These are phyloP conservation scores for Glaciozyma martinii DNA, from an alignment of 768 basidiomycete species.

Conservation along the genomic window DNA sequence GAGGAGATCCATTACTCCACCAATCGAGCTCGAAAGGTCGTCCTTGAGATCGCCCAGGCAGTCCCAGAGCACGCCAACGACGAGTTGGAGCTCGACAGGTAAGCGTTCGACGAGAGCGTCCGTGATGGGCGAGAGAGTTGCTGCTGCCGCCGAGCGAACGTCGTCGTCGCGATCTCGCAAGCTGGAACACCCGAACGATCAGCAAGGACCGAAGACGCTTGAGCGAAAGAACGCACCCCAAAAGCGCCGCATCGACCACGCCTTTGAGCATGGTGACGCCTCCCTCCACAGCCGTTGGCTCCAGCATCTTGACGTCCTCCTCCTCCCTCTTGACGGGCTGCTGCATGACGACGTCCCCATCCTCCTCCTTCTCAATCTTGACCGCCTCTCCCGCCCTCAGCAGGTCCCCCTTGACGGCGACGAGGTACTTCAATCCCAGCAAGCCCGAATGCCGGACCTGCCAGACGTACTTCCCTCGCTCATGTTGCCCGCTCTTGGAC, in stretches of 20 bases:
- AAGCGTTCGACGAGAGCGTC: conserved; percentile 66
- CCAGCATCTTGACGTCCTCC: background rate
- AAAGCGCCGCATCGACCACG: conserved; percentile 79
- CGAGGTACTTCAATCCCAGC: conserved; percentile 93
- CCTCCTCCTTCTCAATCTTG: conserved; percentile 32
- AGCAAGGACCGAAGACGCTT: background rate
- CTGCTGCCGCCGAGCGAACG: conserved; percentile 88
- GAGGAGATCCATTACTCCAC: conserved; percentile 94
- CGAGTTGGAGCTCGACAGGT: conserved; percentile 54
- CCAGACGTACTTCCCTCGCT: conserved; percentile 61
- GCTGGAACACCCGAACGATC: conserved; percentile 43
- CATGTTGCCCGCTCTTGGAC: conserved; percentile 18
- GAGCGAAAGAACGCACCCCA: conserved; percentile 56
- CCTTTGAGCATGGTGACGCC: conserved; percentile 53
- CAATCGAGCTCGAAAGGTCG: conserved; percentile 90
- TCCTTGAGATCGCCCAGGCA: conserved; percentile 90
- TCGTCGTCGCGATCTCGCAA: conserved; percentile 88
- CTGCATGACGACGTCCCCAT: conserved; percentile 40
- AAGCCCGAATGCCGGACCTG: conserved; percentile 96
- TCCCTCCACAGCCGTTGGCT: conserved; percentile 20
- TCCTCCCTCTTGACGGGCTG: background rate
- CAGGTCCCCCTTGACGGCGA: conserved; percentile 81
- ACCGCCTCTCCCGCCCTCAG: conserved; percentile 45
- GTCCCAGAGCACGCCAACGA: conserved; percentile 79
- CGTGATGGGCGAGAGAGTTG: conserved; percentile 81